Percentiles rank a stretch among this genome's conserved stretches.
Conservation (phyloP, 2,329 filamentous ascomycete species). For the Fusarium sp. region DNA sequence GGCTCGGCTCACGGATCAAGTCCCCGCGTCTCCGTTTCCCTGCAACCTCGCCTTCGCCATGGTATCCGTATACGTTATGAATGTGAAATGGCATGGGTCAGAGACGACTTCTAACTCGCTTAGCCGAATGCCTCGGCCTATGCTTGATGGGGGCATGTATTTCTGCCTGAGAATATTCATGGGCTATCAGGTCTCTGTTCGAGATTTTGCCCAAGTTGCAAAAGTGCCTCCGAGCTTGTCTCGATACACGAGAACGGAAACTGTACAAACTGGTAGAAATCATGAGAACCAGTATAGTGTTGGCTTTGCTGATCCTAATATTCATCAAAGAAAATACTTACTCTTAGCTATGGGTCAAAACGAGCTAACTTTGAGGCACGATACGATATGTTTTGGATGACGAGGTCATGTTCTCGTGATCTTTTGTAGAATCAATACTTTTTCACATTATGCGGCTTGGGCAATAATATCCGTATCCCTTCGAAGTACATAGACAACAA, state of each 20-base stretch:
- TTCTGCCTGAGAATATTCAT: neutral
- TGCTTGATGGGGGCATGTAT: neutral
- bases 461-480: neutral
- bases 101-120: conserved; percentile 6
- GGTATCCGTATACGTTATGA: neutral
- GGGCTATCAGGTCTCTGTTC: neutral
- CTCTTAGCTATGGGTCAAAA: neutral
- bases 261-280: neutral
- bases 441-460: neutral
- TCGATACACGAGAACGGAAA: neutral
- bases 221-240: conserved; percentile 5
- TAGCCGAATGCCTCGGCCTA: neutral
- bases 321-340: neutral
- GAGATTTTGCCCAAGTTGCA: neutral
- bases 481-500: neutral
- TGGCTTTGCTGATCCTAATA: neutral
- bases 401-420: neutral
- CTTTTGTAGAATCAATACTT: neutral
- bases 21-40: conserved; percentile 15
- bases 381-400: neutral
- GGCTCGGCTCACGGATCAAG: conserved; percentile 22
- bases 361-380: neutral
- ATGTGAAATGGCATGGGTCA: neutral
- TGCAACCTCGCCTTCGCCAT: neutral
- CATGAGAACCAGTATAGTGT: neutral